Percentiles rank a stretch among this genome's conserved stretches.
Conservation (phyloP, 2,329 filamentous ascomycete species). For the Bisporella sp. region DNA sequence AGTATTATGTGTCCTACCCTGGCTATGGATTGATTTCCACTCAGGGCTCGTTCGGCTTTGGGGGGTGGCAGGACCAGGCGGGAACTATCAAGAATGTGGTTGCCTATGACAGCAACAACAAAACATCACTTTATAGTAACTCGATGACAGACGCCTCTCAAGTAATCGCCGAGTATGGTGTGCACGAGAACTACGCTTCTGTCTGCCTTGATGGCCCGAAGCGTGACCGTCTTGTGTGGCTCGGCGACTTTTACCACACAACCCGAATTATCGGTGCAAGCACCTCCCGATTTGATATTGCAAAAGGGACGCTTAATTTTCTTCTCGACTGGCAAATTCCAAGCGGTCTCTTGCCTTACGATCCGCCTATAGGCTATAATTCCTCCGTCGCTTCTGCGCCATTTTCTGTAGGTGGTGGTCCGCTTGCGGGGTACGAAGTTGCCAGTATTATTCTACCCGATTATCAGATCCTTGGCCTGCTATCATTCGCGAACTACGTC, state of each 20-base stretch:
- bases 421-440: not conserved
- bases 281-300: slow-evolving; percentile 30
- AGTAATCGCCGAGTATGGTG: slow-evolving; percentile 31
- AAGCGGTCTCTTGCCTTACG: slow-evolving; percentile 1
- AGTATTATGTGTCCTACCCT: slow-evolving; percentile 1
- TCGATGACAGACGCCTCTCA: slow-evolving; percentile 16
- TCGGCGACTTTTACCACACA: slow-evolving; percentile 37
- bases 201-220: slow-evolving; percentile 37
- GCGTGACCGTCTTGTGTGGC: slow-evolving; percentile 35
- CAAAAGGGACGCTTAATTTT: slow-evolving; percentile 28
- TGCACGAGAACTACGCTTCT: slow-evolving; percentile 26
- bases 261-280: slow-evolving; percentile 29
- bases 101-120: slow-evolving; percentile 23
- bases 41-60: slow-evolving; percentile 34
- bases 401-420: not conserved
- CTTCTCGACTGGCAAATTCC: slow-evolving; percentile 22
- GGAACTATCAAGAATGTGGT: slow-evolving; percentile 30
- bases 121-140: slow-evolving; percentile 28
- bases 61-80: slow-evolving; percentile 33
- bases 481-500: slow-evolving; percentile 13
- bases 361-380: slow-evolving; percentile 2
- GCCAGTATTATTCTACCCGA: slow-evolving; percentile 5
- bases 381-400: not conserved
- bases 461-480: slow-evolving; percentile 17
- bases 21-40: slow-evolving; percentile 9